These are phyloP conservation scores for Thinopyrum elongatum DNA, from an alignment of 176 grass and related monocot genomes.

Conservation along the genomic window DNA sequence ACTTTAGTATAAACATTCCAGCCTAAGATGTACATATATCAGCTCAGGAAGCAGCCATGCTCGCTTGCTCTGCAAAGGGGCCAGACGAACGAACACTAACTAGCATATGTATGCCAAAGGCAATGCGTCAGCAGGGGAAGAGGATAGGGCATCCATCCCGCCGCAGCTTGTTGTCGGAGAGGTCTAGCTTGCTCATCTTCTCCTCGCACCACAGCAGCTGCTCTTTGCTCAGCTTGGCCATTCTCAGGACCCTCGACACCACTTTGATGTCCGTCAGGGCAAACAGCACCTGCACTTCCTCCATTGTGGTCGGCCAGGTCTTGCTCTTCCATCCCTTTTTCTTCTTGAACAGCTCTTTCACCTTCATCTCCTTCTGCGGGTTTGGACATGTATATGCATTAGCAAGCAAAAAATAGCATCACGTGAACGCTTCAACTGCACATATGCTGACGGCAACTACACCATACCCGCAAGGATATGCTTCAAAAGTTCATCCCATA, in stretches of 20 bases:
- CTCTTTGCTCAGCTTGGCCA: constrained; percentile 86
- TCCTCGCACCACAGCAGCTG: constrained; percentile 98
- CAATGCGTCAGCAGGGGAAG: constrained; percentile 69
- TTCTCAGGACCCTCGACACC: constrained; percentile 72
- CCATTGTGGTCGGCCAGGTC: constrained; percentile 63
- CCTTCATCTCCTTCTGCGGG: constrained; percentile 81
- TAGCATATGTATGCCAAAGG: background rate
- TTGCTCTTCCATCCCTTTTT: constrained; percentile 80
- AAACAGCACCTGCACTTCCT: constrained; percentile 91
- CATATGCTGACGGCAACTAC: background rate
- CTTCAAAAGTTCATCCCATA: background rate
- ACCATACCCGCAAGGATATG: background rate
- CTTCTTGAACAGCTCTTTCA: constrained; percentile 94
- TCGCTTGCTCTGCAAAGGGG: background rate
- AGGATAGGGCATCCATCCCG: constrained; percentile 77
- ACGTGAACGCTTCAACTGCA: background rate
- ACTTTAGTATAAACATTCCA: constrained; percentile 28
- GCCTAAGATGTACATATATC: constrained; percentile 50
- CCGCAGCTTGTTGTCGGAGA: constrained; percentile 65
- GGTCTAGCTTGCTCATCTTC: constrained; percentile 98
- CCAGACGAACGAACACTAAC: background rate
- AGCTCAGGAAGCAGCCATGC: constrained; percentile 1
- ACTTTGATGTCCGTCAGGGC: constrained; percentile 90
- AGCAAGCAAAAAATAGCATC: background rate
- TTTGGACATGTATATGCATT: constrained; percentile 1